Conservation (phyloP, 1,139 yeast genomes). For the Sugiyamaella novakii region DNA sequence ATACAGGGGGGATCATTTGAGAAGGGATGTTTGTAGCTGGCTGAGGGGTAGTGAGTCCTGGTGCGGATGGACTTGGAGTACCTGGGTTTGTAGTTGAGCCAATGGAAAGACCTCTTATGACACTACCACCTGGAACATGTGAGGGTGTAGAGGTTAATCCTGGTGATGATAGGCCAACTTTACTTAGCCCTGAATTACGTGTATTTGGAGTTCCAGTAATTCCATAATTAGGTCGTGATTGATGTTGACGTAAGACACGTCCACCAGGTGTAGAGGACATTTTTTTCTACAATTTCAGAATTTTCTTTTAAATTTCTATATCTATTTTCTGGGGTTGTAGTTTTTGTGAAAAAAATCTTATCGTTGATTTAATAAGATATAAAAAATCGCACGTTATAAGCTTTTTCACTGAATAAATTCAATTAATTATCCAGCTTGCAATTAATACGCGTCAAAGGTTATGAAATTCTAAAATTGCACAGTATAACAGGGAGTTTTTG, state of each 20-base stretch:
- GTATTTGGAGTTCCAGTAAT: background rate
- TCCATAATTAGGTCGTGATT: slow-evolving; percentile 5
- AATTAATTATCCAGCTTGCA: no score
- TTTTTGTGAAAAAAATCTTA: background rate
- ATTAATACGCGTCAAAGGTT: no score
- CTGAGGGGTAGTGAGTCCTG: slow-evolving; percentile 15
- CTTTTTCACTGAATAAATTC: no score
- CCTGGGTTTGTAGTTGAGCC: background rate
- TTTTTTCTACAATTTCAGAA: no score
- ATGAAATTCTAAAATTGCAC: no score
- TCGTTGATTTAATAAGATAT: no score
- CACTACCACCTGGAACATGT: slow-evolving; percentile 12
- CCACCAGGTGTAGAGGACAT: slow-evolving; percentile 12
- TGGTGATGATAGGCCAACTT: background rate
- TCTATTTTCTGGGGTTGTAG: background rate
- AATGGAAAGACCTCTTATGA: slow-evolving; percentile 8
- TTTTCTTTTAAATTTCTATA: no score
- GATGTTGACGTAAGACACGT: slow-evolving; percentile 16
- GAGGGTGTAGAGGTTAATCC: background rate
- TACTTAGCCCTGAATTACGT: background rate
- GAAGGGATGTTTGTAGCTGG: slow-evolving; percentile 16
- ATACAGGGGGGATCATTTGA: slow-evolving; percentile 31
- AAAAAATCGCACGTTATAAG: no score
- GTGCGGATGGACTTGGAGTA: slow-evolving; percentile 6
- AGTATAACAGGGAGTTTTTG: no score